phyloP scores from a whole-genome alignment of 2,329 filamentous ascomycete genomes.

The Colletotrichum aenigma region DNA sequence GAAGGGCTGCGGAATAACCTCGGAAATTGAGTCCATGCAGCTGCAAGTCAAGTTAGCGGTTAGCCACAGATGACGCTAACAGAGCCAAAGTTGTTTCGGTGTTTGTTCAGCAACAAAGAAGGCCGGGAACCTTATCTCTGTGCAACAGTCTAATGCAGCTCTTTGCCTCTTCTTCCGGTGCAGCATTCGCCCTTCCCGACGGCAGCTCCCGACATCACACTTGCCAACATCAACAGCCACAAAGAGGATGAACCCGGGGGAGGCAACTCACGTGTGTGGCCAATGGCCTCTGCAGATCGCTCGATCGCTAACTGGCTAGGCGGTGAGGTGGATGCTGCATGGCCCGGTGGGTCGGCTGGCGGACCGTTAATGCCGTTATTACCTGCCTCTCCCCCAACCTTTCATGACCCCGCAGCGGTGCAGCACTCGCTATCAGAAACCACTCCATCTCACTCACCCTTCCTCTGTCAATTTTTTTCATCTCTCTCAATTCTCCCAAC shows the following conservation, averaged over 20 bases:
- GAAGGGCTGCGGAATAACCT: neutral
- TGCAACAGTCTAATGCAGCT: neutral
- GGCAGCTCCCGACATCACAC: neutral
- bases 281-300: neutral
- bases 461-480: neutral
- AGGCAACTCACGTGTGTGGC: neutral
- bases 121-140: neutral
- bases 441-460: neutral
- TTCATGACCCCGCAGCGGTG: neutral
- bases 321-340: neutral
- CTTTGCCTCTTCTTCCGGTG: neutral
- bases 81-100: neutral
- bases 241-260: neutral
- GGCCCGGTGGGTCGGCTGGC: neutral
- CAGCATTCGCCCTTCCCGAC: neutral
- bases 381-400: conserved; percentile 3
- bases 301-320: neutral
- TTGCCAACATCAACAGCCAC: neutral
- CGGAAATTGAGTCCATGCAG: neutral
- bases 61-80: neutral
- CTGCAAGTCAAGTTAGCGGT: neutral
- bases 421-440: neutral
- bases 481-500: neutral
- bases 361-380: conserved; percentile 6
- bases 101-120: neutral